A percentile compares a stretch with the other conserved stretches of the same genome.
These are phyloP conservation scores for Aspergillus sparsus DNA, from an alignment of 495 filamentous ascomycete species.

Conservation along the genomic window DNA sequence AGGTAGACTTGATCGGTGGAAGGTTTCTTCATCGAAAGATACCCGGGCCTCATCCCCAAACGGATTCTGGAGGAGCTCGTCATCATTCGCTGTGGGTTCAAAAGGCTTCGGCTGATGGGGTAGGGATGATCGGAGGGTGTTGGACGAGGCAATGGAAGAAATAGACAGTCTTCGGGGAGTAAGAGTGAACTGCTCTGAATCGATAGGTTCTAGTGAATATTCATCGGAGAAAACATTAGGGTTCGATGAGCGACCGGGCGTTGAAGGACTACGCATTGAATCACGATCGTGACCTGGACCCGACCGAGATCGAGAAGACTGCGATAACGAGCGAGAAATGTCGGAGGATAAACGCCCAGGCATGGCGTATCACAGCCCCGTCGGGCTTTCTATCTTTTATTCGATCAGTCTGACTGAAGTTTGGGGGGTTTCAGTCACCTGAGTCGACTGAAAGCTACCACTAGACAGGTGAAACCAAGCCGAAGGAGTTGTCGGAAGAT, in stretches of 20 bases:
- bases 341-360: slow-evolving; percentile 47
- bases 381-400: slow-evolving; percentile 40
- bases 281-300: slow-evolving; percentile 33
- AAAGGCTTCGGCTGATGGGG: slow-evolving; percentile 30
- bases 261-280: slow-evolving; percentile 37
- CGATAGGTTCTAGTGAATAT: slow-evolving; percentile 49
- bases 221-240: slow-evolving; percentile 58
- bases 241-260: slow-evolving; percentile 43
- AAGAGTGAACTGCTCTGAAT: slow-evolving; percentile 38
- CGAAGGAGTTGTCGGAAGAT: slow-evolving; percentile 18
- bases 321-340: slow-evolving; percentile 44
- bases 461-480: slow-evolving; percentile 5
- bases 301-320: slow-evolving; percentile 36
- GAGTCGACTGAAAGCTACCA: slow-evolving; percentile 16
- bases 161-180: slow-evolving; percentile 35
- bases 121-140: slow-evolving; percentile 36
- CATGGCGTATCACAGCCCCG: slow-evolving; percentile 50
- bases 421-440: slow-evolving; percentile 26
- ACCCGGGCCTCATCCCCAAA: slow-evolving; percentile 45
- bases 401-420: slow-evolving; percentile 23
- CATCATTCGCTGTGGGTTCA: slow-evolving; percentile 31
- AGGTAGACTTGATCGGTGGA: slow-evolving; percentile 42
- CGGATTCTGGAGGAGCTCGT: slow-evolving; percentile 37
- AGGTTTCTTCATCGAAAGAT: slow-evolving; percentile 40
- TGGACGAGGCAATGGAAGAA: slow-evolving; percentile 39